phyloP scores from a whole-genome alignment of 495 filamentous ascomycete species.

The Neurospora sp. region DNA sequence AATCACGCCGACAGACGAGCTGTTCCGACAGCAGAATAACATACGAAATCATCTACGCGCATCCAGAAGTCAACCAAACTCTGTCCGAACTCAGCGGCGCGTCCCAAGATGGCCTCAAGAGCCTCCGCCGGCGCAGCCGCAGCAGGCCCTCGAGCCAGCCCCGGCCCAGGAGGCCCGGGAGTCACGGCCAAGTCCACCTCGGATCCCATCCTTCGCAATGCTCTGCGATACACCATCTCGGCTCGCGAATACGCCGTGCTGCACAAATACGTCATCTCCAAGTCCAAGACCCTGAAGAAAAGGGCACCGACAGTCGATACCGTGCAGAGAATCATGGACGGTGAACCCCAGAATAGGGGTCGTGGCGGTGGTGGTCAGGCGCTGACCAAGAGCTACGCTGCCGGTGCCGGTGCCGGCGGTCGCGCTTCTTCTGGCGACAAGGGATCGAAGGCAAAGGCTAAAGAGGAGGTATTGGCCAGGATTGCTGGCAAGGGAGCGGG shows the following conservation, averaged over 20 bases:
- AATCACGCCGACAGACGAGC: background rate
- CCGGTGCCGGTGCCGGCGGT: background rate
- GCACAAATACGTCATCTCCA: conserved; percentile 66
- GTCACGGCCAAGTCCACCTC: conserved; percentile 30
- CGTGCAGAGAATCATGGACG: conserved; percentile 40
- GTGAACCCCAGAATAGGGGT: conserved; percentile 8
- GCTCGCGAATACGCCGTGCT: conserved; percentile 75
- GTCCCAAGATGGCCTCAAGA: conserved; percentile 21
- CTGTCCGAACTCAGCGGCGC: background rate
- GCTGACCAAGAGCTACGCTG: background rate
- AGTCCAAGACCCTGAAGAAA: conserved; percentile 48
- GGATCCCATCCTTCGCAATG: conserved; percentile 62
- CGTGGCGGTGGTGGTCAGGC: conserved; percentile 3
- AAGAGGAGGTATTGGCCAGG: conserved; percentile 4
- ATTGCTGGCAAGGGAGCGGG: background rate
- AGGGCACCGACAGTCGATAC: conserved; percentile 46
- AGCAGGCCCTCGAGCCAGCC: conserved; percentile 9
- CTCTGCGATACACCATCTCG: conserved; percentile 73
- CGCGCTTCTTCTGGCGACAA: background rate
- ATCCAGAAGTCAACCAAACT: background rate
- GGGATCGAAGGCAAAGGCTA: conserved; percentile 11
- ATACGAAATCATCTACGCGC: background rate
- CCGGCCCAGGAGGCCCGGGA: conserved; percentile 8
- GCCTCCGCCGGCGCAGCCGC: background rate
- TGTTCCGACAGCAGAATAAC: background rate